A percentile compares a stretch with the other conserved stretches of the same genome.
phyloP scores from a whole-genome alignment of 768 basidiomycete genomes.

The Cantharellus cinnabarinus region DNA sequence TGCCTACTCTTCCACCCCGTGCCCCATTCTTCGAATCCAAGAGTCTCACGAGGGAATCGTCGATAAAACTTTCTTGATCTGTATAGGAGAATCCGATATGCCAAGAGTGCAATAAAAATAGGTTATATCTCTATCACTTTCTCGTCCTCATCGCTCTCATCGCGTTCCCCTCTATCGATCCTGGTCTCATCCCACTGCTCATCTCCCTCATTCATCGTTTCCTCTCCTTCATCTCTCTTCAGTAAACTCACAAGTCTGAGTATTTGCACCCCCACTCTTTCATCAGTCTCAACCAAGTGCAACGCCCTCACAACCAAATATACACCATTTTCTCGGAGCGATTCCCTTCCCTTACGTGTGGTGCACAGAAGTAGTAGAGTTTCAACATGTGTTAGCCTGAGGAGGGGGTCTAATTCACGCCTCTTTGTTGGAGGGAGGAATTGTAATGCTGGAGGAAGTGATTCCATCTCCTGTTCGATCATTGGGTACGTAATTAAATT shows the following conservation, averaged over 20 bases:
- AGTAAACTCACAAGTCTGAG: neutral
- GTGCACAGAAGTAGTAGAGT: constrained; percentile 75
- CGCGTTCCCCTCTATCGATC: constrained; percentile 58
- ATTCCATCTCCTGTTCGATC: constrained; percentile 56
- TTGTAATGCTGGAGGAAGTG: constrained; percentile 63
- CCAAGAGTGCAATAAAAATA: neutral
- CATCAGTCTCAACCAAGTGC: constrained; percentile 61
- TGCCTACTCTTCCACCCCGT: no score
- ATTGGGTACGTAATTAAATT: neutral
- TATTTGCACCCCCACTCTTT: constrained; percentile 32
- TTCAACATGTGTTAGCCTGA: constrained; percentile 76
- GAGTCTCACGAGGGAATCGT: no score
- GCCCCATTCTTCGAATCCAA: no score
- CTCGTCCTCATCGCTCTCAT: constrained; percentile 20
- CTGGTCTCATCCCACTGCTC: constrained; percentile 76
- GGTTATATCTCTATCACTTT: neutral
- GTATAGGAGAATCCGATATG: neutral
- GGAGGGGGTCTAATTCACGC: constrained; percentile 54
- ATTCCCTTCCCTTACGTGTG: constrained; percentile 72
- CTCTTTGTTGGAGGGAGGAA: constrained; percentile 70
- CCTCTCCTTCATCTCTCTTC: neutral
- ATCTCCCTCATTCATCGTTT: constrained; percentile 26
- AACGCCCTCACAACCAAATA: constrained; percentile 67
- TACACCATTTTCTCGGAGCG: constrained; percentile 56
- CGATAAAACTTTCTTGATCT: no score